Evolutionary conservation across 2,329 filamentous ascomycete genomes (phyloP).

Genomic region (Fusarium phyllophilum): DNA sequence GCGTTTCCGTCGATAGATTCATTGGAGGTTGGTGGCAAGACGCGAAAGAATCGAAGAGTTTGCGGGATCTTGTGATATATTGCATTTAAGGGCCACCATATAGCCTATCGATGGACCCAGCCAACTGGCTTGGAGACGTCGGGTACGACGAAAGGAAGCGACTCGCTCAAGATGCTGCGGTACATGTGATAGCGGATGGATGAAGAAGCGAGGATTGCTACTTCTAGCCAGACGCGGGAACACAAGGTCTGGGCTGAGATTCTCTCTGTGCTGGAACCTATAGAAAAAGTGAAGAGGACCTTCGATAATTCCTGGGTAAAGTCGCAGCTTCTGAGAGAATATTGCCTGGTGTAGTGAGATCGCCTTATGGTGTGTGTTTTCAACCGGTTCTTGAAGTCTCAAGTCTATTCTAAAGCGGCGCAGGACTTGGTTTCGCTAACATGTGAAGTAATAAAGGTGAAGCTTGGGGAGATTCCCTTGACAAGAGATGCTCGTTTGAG

Average conservation of each 20-base stretch:
- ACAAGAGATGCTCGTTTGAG: not conserved
- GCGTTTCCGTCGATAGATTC: not conserved
- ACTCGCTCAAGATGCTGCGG: constrained; percentile 25
- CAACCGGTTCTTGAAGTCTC: not conserved
- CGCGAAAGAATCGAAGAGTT: not conserved
- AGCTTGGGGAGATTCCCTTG: not conserved
- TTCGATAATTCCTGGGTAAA: not conserved
- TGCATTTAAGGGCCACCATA: not conserved
- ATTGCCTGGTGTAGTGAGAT: not conserved
- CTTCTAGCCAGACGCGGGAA: constrained; percentile 15
- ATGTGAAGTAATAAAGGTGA: not conserved
- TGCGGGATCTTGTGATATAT: not conserved
- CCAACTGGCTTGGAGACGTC: constrained; percentile 26
- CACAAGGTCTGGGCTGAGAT: constrained; percentile 9
- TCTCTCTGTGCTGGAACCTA: not conserved
- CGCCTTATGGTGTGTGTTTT: not conserved
- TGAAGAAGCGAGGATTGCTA: constrained; percentile 33
- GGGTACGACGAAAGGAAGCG: constrained; percentile 30
- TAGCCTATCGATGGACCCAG: constrained; percentile 10
- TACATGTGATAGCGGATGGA: constrained; percentile 31
- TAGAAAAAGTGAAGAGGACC: not conserved
- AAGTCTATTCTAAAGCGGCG: not conserved
- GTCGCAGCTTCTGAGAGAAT: not conserved
- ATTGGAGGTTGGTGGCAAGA: not conserved
- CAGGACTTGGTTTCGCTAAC: not conserved